Percentiles rank a stretch among this genome's conserved stretches.
These are phyloP conservation scores for Madurella mycetomatis DNA, from an alignment of 2,329 filamentous ascomycete genomes.

Conservation along the genomic window DNA sequence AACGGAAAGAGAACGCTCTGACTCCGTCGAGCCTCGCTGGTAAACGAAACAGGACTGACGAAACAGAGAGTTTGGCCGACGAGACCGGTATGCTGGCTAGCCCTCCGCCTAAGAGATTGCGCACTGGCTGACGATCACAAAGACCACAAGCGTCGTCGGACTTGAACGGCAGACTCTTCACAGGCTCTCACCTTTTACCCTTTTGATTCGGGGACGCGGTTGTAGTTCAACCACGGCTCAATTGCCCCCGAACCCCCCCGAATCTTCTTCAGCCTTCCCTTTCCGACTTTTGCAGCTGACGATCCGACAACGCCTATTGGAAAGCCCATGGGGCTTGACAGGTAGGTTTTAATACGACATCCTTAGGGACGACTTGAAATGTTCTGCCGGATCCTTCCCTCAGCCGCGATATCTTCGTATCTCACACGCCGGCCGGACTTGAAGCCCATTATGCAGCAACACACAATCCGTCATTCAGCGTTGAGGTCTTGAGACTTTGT, in stretches of 20 bases:
- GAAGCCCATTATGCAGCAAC: background rate
- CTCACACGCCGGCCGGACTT: background rate
- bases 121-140: slow-evolving; percentile 5
- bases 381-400: background rate
- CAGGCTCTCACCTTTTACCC: slow-evolving; percentile 2
- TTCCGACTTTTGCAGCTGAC: background rate
- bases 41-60: slow-evolving; percentile 31
- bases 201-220: slow-evolving; percentile 1
- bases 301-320: background rate
- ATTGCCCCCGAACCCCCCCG: background rate
- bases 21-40: slow-evolving; percentile 26
- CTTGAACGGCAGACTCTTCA: slow-evolving; percentile 20
- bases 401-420: background rate
- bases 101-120: background rate
- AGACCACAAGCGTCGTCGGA: slow-evolving; percentile 31
- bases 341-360: slow-evolving; percentile 7
- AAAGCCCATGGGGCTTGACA: background rate
- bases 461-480: background rate
- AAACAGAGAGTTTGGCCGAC: slow-evolving; percentile 24
- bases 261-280: background rate
- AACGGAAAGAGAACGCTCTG: slow-evolving; percentile 18
- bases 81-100: slow-evolving; percentile 24
- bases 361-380: background rate
- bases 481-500: background rate
- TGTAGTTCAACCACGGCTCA: slow-evolving; percentile 17